These are phyloP conservation scores for Scedosporium aurantiacum DNA, from an alignment of 2,329 filamentous ascomycete species.

Conservation along the genomic window DNA sequence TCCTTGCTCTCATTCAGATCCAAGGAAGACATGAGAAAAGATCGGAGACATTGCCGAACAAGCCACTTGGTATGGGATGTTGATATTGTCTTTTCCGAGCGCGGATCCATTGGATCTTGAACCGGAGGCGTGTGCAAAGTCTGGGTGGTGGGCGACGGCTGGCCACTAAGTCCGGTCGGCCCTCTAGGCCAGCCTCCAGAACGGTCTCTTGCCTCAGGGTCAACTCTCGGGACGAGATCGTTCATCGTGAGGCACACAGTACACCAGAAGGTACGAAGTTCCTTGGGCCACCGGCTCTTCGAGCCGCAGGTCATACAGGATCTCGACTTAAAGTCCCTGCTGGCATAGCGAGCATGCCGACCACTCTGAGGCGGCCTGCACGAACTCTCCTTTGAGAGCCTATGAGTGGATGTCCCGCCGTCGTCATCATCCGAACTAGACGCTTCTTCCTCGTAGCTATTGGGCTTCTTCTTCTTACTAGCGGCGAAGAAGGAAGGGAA, in stretches of 20 bases:
- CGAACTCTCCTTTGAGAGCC: not conserved
- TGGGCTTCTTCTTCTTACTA: constrained; percentile 38
- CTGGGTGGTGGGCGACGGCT: not conserved
- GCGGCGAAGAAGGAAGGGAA: constrained; percentile 60
- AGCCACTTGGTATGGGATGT: constrained; percentile 22
- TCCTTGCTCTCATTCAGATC: not conserved
- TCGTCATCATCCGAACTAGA: constrained; percentile 2
- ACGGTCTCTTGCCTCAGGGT: constrained; percentile 53
- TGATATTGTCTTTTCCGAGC: constrained; percentile 16
- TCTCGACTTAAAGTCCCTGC: constrained; percentile 54
- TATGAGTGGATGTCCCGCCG: constrained; percentile 12
- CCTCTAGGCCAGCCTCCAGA: constrained; percentile 60
- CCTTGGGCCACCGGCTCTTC: constrained; percentile 66
- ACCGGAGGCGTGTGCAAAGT: not conserved
- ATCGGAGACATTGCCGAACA: constrained; percentile 21
- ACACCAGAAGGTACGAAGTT: constrained; percentile 66
- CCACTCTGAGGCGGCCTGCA: constrained; percentile 16
- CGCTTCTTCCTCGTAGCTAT: not conserved
- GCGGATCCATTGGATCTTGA: not conserved
- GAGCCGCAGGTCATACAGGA: constrained; percentile 81
- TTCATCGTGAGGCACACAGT: constrained; percentile 78
- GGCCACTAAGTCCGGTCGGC: constrained; percentile 54
- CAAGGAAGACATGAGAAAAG: constrained; percentile 7
- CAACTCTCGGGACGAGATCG: constrained; percentile 41
- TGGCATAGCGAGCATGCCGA: constrained; percentile 16